Evolutionary conservation across 805 yeast species (phyloP).

Genomic region (Middelhovenomyces tepae): DNA sequence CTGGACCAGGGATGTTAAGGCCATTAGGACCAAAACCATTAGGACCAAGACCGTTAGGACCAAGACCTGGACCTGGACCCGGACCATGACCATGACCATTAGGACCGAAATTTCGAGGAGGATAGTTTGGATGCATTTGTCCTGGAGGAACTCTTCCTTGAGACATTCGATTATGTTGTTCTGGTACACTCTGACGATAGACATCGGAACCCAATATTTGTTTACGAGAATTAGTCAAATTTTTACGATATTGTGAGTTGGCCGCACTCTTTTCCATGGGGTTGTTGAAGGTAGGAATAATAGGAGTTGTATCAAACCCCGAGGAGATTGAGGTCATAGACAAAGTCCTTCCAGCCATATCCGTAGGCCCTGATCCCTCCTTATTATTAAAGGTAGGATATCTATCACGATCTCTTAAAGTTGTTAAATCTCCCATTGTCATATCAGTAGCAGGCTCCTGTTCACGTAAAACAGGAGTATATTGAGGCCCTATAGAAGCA

Average conservation of each 20-base stretch:
- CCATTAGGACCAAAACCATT: too few relatives aligned
- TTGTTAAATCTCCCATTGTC: conserved; percentile 17
- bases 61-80: conserved; percentile 9
- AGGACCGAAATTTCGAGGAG: conserved; percentile 5
- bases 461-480: too few relatives aligned
- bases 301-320: conserved; percentile 29
- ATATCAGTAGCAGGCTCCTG: conserved; percentile 17
- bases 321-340: conserved; percentile 23
- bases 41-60: too few relatives aligned
- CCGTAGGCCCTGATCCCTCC: conserved; percentile 5
- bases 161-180: conserved; percentile 1
- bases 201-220: too few relatives aligned
- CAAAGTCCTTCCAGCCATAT: conserved; percentile 20
- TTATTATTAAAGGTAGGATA: conserved; percentile 23
- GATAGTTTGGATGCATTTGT: conserved; percentile 6
- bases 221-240: conserved; percentile 15
- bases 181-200: too few relatives aligned
- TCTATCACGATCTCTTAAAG: conserved; percentile 27
- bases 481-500: too few relatives aligned
- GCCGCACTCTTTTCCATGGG: too few relatives aligned
- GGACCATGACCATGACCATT: conserved; percentile 5
- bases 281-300: conserved; percentile 24
- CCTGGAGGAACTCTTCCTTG: conserved; percentile 2
- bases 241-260: conserved; percentile 16
- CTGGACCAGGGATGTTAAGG: too few relatives aligned